Percentiles rank a stretch among this genome's conserved stretches.
phyloP scores from a whole-genome alignment of 768 basidiomycete species.

The Collybia sordida region DNA sequence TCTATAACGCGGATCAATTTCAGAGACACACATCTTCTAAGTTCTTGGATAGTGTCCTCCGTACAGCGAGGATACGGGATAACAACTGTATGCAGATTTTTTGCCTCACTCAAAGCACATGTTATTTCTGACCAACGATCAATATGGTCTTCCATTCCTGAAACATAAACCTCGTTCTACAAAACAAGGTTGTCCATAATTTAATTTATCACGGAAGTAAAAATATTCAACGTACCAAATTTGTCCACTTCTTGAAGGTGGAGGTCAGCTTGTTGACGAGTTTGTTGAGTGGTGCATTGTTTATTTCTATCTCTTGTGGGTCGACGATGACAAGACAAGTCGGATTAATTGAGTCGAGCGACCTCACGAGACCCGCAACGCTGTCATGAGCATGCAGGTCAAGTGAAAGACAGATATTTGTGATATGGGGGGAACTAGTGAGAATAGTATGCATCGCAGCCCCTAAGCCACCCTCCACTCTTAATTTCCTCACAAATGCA shows the following conservation, averaged over 20 bases:
- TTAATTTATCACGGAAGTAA: neutral
- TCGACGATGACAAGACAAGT: neutral
- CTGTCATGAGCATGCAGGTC: constrained; percentile 5
- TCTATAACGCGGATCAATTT: neutral
- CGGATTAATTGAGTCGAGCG: constrained; percentile 8
- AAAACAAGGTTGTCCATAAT: neutral
- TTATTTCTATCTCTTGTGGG: neutral
- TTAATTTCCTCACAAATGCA: constrained; percentile 9
- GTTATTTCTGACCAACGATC: neutral
- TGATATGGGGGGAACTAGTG: constrained; percentile 4
- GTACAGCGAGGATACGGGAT: neutral
- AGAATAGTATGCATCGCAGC: constrained; percentile 8
- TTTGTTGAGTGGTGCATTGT: neutral
- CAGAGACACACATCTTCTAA: neutral
- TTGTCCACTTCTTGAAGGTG: neutral
- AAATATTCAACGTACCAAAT: neutral
- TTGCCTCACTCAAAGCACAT: neutral
- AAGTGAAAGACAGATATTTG: constrained; percentile 9
- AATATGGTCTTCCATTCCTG: neutral
- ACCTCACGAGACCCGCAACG: constrained; percentile 6
- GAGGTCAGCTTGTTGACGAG: neutral
- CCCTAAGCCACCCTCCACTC: constrained; percentile 14
- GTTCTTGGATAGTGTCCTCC: neutral
- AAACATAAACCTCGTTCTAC: neutral
- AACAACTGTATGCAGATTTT: neutral